These are phyloP conservation scores for Botryotinia calthae DNA, from an alignment of 2,329 filamentous ascomycete genomes.

Conservation along the genomic window DNA sequence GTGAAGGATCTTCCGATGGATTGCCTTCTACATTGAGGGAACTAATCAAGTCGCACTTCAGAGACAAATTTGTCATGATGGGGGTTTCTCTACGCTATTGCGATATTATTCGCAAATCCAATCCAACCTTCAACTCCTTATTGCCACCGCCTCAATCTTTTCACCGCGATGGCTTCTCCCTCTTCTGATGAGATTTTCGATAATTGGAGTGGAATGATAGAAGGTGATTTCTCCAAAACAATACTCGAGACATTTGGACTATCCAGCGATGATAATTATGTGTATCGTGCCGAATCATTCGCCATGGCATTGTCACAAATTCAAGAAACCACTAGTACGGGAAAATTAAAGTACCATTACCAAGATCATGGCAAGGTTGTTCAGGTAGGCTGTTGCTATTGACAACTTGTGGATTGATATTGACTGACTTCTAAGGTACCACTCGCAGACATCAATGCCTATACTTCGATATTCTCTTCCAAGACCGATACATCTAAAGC, in stretches of 20 bases:
- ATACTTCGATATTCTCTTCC: conserved; percentile 64
- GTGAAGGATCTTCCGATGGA: background rate
- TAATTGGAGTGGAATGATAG: conserved; percentile 29
- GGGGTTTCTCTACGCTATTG: background rate
- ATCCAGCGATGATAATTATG: conserved; percentile 28
- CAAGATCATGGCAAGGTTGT: conserved; percentile 29
- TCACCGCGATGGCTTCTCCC: conserved; percentile 5
- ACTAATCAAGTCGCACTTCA: background rate
- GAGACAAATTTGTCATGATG: background rate
- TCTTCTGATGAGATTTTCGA: conserved; percentile 29
- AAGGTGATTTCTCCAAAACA: conserved; percentile 28
- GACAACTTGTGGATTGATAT: background rate
- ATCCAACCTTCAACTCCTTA: background rate
- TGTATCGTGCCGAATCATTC: conserved; percentile 33
- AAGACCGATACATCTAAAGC: conserved; percentile 58
- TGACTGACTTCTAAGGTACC: conserved; percentile 29
- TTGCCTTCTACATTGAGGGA: background rate
- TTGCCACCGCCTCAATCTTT: background rate
- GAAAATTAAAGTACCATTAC: conserved; percentile 31
- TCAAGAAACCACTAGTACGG: conserved; percentile 23
- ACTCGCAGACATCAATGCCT: conserved; percentile 59
- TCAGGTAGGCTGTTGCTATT: conserved; percentile 15
- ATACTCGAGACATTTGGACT: conserved; percentile 30
- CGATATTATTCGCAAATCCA: background rate
- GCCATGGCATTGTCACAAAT: conserved; percentile 32